These are phyloP conservation scores for Scedosporium minutisporum DNA, from an alignment of 2,329 filamentous ascomycete genomes.

Conservation along the genomic window DNA sequence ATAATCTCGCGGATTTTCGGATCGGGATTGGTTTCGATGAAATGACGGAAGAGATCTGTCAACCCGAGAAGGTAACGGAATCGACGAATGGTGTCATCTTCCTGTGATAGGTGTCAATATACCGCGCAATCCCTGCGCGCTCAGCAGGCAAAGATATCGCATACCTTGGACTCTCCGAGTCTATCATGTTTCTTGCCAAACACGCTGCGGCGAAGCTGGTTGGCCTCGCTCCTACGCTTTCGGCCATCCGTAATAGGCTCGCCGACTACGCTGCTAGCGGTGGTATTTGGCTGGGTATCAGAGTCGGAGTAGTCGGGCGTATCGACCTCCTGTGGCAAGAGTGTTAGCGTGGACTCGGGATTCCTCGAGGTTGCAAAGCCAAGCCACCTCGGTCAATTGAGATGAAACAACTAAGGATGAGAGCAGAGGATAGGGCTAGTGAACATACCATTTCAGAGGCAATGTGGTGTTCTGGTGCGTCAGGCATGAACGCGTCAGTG, in stretches of 20 bases:
- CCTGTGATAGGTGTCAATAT: conserved; percentile 37
- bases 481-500: conserved; percentile 54
- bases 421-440: neutral
- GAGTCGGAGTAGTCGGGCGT: conserved; percentile 59
- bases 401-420: neutral
- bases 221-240: conserved; percentile 76
- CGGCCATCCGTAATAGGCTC: conserved; percentile 67
- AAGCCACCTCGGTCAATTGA: no score
- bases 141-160: conserved; percentile 9
- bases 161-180: conserved; percentile 83
- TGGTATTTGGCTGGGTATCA: conserved; percentile 58
- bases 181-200: conserved; percentile 92
- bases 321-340: conserved; percentile 40
- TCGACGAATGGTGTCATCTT: conserved; percentile 87
- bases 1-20: conserved; percentile 91
- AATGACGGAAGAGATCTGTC: conserved; percentile 95
- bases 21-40: conserved; percentile 95
- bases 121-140: conserved; percentile 6
- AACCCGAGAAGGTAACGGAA: conserved; percentile 92
- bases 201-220: conserved; percentile 82
- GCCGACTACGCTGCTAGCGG: conserved; percentile 76
- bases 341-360: neutral
- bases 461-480: conserved; percentile 39
- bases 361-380: neutral
- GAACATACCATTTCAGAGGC: conserved; percentile 40